These are phyloP conservation scores for Fusarium graminum DNA, from an alignment of 2,329 filamentous ascomycete genomes.

Conservation along the genomic window DNA sequence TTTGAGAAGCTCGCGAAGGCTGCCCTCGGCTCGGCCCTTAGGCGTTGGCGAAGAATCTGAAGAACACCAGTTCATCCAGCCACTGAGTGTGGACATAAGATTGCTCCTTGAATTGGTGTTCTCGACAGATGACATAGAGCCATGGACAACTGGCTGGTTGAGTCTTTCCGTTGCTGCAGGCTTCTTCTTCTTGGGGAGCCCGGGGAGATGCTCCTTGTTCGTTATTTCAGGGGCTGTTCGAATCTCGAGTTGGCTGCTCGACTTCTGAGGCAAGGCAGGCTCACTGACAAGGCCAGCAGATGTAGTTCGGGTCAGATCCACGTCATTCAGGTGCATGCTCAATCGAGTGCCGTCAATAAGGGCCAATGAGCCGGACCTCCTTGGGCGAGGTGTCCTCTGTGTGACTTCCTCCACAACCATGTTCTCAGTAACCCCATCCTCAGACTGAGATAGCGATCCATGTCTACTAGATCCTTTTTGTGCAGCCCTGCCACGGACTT, in stretches of 20 bases:
- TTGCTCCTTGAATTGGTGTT: conserved; percentile 46
- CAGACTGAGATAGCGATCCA: conserved; percentile 52
- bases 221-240: conserved; percentile 53
- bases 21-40: conserved; percentile 67
- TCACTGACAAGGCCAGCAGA: conserved; percentile 64
- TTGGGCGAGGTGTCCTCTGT: conserved; percentile 43
- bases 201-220: conserved; percentile 40
- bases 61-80: conserved; percentile 62
- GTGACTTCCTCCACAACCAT: conserved; percentile 27
- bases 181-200: conserved; percentile 34
- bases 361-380: conserved; percentile 53
- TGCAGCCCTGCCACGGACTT: conserved; percentile 64
- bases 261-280: conserved; percentile 69
- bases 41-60: conserved; percentile 42
- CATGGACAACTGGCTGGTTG: conserved; percentile 48
- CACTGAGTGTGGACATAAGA: conserved; percentile 57
- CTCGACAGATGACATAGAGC: conserved; percentile 48
- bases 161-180: conserved; percentile 40
- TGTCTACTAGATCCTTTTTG: conserved; percentile 53
- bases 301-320: conserved; percentile 52
- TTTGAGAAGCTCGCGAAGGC: conserved; percentile 66
- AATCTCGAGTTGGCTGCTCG: conserved; percentile 64
- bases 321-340: conserved; percentile 48
- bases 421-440: conserved; percentile 49
- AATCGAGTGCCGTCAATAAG: conserved; percentile 56